Percentiles rank a stretch among this genome's conserved stretches.
Conservation (phyloP, 192 early-diverging fungal genomes). For the Podila clonocystis region DNA sequence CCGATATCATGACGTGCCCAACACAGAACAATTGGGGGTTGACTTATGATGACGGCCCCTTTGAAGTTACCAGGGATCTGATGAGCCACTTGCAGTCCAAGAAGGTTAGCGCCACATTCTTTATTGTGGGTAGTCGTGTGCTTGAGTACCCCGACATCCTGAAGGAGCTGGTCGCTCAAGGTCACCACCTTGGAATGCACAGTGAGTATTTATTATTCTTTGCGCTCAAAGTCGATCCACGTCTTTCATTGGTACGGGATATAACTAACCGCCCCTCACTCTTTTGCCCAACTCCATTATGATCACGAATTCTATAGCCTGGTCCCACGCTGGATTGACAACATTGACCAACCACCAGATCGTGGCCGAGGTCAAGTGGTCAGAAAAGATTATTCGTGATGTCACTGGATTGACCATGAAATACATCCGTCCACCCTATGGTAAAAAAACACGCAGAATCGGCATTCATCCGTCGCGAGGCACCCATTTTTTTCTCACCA, state of each 20-base stretch:
- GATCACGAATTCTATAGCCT: constrained; percentile 55
- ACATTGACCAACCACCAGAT: constrained; percentile 69
- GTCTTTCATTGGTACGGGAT: neutral
- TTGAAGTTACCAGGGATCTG: constrained; percentile 34
- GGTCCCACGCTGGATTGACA: constrained; percentile 66
- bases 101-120: constrained; percentile 49
- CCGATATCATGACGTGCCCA: constrained; percentile 56
- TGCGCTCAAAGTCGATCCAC: neutral
- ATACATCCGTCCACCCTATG: constrained; percentile 68
- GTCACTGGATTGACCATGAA: constrained; percentile 63
- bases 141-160: constrained; percentile 57
- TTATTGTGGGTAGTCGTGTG: constrained; percentile 61
- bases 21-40: constrained; percentile 51
- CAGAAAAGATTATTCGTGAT: constrained; percentile 60
- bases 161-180: constrained; percentile 39
- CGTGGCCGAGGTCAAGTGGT: constrained; percentile 67
- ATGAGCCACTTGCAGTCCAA: constrained; percentile 47
- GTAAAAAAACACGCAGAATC: constrained; percentile 8
- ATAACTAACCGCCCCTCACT: neutral
- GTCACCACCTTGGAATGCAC: constrained; percentile 65
- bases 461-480: neutral
- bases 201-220: constrained; percentile 36
- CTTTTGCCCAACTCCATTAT: neutral
- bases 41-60: constrained; percentile 62
- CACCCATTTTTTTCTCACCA: too few relatives aligned